Percentiles rank a stretch among this genome's conserved stretches.
phyloP scores from a whole-genome alignment of 1,139 yeast species.

The Saccharomyces hybrid region DNA sequence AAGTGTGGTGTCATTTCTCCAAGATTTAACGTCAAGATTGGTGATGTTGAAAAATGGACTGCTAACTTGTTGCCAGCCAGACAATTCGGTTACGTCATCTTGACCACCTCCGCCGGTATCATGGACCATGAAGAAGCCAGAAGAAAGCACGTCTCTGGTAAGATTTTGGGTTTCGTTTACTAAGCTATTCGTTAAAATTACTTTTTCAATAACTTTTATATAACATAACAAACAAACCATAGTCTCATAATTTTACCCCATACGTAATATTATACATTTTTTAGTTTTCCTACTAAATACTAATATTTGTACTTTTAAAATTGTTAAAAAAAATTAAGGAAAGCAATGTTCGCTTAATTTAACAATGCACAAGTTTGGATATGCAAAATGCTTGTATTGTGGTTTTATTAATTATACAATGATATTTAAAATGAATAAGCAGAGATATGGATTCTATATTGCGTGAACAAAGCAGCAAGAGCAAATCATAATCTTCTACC shows the following conservation, averaged over 20 bases:
- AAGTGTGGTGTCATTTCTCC: conserved; percentile 98
- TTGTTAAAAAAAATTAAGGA: not conserved
- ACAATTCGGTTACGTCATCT: conserved; percentile 95
- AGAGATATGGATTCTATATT: not conserved
- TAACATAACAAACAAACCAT: not conserved
- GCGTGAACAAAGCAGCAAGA: not conserved
- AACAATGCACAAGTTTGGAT: not conserved
- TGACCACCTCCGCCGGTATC: conserved; percentile 98
- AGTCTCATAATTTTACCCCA: not conserved
- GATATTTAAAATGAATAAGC: too few species aligned
- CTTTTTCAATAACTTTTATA: not conserved
- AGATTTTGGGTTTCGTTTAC: conserved; percentile 93
- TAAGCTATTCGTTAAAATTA: conserved; percentile 31
- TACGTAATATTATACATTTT: not conserved
- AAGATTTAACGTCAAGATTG: conserved; percentile 91
- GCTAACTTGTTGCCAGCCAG: conserved; percentile 96
- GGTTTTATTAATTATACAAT: not conserved
- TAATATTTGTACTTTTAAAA: not conserved
- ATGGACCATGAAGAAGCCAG: conserved; percentile 99
- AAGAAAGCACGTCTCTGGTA: conserved; percentile 99
- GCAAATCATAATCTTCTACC: too few species aligned
- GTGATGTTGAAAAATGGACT: conserved; percentile 96
- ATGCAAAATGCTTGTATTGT: not conserved
- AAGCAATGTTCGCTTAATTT: not conserved
- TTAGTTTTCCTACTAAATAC: not conserved